Base-by-base conservation (phyloP, 495 filamentous ascomycete species). In the Penicillium bialowiezense region DNA sequence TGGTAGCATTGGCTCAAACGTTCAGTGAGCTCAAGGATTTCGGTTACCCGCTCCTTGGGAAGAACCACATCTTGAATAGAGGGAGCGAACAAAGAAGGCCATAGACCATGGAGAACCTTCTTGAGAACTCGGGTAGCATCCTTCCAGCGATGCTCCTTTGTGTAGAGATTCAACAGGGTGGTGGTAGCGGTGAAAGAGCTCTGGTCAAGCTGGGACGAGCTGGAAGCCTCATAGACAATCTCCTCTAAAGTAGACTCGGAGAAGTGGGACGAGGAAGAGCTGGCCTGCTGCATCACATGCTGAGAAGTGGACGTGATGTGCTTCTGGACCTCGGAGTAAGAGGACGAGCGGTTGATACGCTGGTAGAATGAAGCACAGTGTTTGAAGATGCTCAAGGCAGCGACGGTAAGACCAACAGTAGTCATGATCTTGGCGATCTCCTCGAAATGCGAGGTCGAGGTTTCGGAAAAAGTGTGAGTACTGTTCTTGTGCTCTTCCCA, bases 81-180 rank as follows among this genome's bases (percentile, higher is more conserved):
- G 0, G 60, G 43, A 40, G 67, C 58, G 32, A 70, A 69, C n/a
- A 72, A 43, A 0, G 54, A 51, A 2, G 65, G 61, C 69, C 69
- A 72, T 13, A 67, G 41, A 29, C 55, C 59, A 6, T 51, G 63
- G 17, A 72, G 48, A 6, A 67, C 62, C 52, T 55, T 59, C 52
- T 72, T 72, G 40, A 68, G 50, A 8, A 60, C 43, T 7, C 54
- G 58, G 13, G 63, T 69, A n/a, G 67, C 67, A 57, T 72, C 67
- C 17, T 64, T 63, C 67, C 67, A 72, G 31, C 65, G 58, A 51
- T 69, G 67, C 55, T 72, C 65, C 3, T 58, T 53, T 10, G 59
- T 50, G 46, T 67, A 72, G 18, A 56, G 50, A 33, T 60, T 51
- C 18, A 67, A 38, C 32, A 72, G 47, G 19, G 63, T 63, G 24